Base-by-base conservation (phyloP, 2,329 filamentous ascomycete species). In the Phoma sp. region DNA sequence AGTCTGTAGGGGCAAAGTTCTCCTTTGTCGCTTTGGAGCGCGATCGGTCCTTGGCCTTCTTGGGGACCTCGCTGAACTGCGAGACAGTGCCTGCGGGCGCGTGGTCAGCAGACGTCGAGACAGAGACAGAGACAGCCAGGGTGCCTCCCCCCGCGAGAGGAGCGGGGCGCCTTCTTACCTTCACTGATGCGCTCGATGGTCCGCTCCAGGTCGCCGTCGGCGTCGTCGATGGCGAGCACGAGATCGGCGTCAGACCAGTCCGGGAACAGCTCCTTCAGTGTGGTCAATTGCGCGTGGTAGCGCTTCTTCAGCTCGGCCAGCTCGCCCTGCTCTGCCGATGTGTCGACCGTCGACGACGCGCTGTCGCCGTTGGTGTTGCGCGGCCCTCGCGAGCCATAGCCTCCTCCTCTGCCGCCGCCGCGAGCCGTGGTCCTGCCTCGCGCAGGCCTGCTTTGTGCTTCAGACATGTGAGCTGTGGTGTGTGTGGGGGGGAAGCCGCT, bases 241-340 rank as follows among this genome's bases (percentile, higher is more conserved):
- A 98, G 86, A 76, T 98, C 94, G 76, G 93, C 91, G 72, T 96
- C 91, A 68, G 92, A 94, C 95, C 94, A 98, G 77, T 92, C 89
- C 57, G 91, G 87, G 81, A 96, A 97, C 81, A 98, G 88, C 77
- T 96, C 93, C 80, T 91, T 92, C 75, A 99, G 87, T 70, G 88
- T 87, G 60, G 83, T 82, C 68, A 96, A 85, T 80, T 94, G 91
- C 71, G 82, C 81, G 71, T 89, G 85, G 75, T 96, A 95, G 76
- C 91, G 88, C 82, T 91, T 92, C 85, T 96, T 96, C 74, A 98
- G 87, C 79, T 96, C 87, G 73, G 89, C 91, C 65, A 98, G 85
- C 78, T 97, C 93, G 76, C 91, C 90, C 76, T 96, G 89, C 71
- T 98, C 93, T 73, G 88, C 86, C 62, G 85, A 81, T 70, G 84